These are phyloP conservation scores for Pestalotiopsis sp. DNA, from an alignment of 2,329 filamentous ascomycete species.

Conservation along the genomic window DNA sequence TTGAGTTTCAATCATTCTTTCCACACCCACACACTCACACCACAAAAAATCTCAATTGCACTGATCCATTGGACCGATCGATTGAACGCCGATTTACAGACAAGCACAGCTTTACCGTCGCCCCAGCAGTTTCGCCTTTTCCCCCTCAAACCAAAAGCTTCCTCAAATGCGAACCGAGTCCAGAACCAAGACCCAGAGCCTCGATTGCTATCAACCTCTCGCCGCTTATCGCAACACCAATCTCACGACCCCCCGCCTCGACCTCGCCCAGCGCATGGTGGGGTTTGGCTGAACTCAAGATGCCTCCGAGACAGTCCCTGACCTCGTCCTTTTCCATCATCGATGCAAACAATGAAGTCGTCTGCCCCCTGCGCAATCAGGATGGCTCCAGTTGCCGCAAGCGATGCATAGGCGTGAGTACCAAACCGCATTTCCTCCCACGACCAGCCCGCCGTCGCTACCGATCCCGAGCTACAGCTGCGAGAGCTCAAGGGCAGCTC, in stretches of 20 bases:
- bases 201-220: constrained; percentile 10
- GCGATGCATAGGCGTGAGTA: constrained; percentile 95
- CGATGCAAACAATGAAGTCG: constrained; percentile 92
- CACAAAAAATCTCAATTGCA: neutral
- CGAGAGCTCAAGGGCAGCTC: neutral
- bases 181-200: constrained; percentile 17
- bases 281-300: constrained; percentile 38
- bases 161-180: constrained; percentile 21
- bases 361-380: constrained; percentile 93
- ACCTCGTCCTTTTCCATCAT: constrained; percentile 91
- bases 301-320: constrained; percentile 87
- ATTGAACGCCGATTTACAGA: neutral
- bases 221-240: constrained; percentile 12
- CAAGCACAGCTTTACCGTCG: neutral
- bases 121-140: constrained; percentile 12
- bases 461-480: neutral
- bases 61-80: neutral
- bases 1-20: neutral
- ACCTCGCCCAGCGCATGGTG: constrained; percentile 17
- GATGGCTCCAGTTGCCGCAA: constrained; percentile 97
- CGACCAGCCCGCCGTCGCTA: neutral
- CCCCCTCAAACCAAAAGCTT: constrained; percentile 3
- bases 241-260: constrained; percentile 12
- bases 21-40: neutral
- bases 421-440: neutral